A percentile compares a stretch with the other conserved stretches of the same genome.
Conservation (phyloP, 2,329 filamentous ascomycete species). For the Aspergillus ustus region DNA sequence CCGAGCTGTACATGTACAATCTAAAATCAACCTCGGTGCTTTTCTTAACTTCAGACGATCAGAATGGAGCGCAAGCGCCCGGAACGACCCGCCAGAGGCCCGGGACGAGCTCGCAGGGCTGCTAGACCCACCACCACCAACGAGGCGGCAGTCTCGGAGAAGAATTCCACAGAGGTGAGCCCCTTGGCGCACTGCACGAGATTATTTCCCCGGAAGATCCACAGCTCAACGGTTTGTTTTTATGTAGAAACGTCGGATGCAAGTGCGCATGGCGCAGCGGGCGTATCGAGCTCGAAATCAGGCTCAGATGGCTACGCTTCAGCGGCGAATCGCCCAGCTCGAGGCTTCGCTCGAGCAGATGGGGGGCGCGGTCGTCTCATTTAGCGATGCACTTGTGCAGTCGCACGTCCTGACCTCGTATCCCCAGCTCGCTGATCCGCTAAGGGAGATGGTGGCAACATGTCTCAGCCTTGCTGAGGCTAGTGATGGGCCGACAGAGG, state of each 20-base stretch:
- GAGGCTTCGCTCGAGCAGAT: conserved; percentile 5
- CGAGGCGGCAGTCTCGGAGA: background rate
- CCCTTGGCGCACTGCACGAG: background rate
- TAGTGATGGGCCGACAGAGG: background rate
- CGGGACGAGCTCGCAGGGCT: background rate
- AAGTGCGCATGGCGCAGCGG: conserved; percentile 12
- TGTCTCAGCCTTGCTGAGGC: background rate
- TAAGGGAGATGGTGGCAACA: background rate
- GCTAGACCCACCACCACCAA: background rate
- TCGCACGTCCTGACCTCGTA: background rate
- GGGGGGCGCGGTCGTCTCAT: conserved; percentile 1
- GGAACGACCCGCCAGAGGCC: background rate
- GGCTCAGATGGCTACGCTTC: background rate
- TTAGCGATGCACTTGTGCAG: conserved; percentile 2
- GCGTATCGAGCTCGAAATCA: conserved; percentile 3
- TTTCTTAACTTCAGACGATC: background rate
- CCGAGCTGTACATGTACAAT: background rate
- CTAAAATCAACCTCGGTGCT: background rate
- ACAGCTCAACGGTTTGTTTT: background rate
- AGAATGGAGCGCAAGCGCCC: background rate
- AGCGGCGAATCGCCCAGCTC: background rate
- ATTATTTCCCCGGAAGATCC: background rate
- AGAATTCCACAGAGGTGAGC: background rate
- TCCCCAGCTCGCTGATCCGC: background rate
- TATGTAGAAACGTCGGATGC: conserved; percentile 3